A percentile compares a stretch with the other conserved stretches of the same genome.
These are phyloP conservation scores for Pseudognaphalium luteoalbum DNA, from an alignment of 129 eudicot species.

Conservation along the genomic window DNA sequence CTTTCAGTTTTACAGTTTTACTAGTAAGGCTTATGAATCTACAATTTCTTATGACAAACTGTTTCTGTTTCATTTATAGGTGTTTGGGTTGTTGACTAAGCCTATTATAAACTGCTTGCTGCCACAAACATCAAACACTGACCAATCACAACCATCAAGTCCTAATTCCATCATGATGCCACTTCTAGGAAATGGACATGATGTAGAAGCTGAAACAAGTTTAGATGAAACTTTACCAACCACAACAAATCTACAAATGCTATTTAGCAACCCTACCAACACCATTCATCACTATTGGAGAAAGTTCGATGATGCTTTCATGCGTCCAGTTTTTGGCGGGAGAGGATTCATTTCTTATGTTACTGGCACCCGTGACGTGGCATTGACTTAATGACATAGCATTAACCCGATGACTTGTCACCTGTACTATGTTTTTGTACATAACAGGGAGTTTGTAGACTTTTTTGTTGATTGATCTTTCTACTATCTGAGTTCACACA, in stretches of 20 bases:
- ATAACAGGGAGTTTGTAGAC: not conserved
- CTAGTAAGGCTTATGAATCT: not conserved
- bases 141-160: constrained; percentile 46
- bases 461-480: not conserved
- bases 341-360: constrained; percentile 45
- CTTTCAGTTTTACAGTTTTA: not conserved
- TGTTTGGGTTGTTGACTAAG: constrained; percentile 72
- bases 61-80: constrained; percentile 42
- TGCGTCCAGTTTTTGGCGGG: constrained; percentile 88
- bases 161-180: constrained; percentile 57
- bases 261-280: constrained; percentile 51
- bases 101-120: constrained; percentile 51
- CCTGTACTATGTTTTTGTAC: not conserved
- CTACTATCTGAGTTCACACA: not conserved
- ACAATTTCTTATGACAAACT: not conserved
- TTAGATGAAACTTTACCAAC: constrained; percentile 19
- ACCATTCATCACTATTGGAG: constrained; percentile 75
- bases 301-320: constrained; percentile 57
- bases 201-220: constrained; percentile 29
- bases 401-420: constrained; percentile 9
- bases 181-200: constrained; percentile 38
- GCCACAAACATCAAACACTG: constrained; percentile 32
- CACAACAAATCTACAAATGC: constrained; percentile 38
- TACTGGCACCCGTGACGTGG: constrained; percentile 31
- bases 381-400: constrained; percentile 15